phyloP scores from a whole-genome alignment of 73 alveolate species.

The Tetrahymena thermophila region DNA sequence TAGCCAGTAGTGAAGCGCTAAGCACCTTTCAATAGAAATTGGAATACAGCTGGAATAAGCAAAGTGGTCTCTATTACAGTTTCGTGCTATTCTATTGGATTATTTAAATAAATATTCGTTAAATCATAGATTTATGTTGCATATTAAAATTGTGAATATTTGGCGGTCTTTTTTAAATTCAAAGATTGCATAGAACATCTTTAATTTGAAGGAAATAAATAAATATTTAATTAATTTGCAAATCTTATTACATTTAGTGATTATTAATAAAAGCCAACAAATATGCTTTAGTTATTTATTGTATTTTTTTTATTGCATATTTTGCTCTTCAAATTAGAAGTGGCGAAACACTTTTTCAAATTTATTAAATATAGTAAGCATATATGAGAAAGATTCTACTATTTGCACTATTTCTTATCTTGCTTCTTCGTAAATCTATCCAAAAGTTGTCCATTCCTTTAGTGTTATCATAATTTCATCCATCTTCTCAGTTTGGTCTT shows the following conservation, averaged over 20 bases:
- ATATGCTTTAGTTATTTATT: not conserved
- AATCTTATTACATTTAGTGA: not conserved
- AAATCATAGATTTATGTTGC: not conserved
- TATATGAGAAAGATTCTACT: not conserved
- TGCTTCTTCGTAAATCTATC: not conserved
- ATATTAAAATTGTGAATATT: not conserved
- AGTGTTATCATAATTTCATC: not conserved
- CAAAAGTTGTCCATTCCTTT: not conserved
- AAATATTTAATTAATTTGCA: not conserved
- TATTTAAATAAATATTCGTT: not conserved
- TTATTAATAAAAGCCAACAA: not conserved
- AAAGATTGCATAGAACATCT: not conserved
- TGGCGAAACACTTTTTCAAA: not conserved
- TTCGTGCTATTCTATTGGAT: not conserved
- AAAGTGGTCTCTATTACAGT: not conserved
- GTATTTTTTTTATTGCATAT: not conserved
- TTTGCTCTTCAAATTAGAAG: not conserved
- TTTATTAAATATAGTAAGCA: not conserved
- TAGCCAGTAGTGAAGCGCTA: not conserved
- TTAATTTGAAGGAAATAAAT: not conserved
- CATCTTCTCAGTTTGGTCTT: not conserved
- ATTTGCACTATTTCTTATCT: not conserved
- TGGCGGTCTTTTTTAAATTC: not conserved
- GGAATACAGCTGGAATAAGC: not conserved
- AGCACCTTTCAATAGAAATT: not conserved